phyloP scores from a whole-genome alignment of 2,329 filamentous ascomycete species.

The Byssochlamys sp. region DNA sequence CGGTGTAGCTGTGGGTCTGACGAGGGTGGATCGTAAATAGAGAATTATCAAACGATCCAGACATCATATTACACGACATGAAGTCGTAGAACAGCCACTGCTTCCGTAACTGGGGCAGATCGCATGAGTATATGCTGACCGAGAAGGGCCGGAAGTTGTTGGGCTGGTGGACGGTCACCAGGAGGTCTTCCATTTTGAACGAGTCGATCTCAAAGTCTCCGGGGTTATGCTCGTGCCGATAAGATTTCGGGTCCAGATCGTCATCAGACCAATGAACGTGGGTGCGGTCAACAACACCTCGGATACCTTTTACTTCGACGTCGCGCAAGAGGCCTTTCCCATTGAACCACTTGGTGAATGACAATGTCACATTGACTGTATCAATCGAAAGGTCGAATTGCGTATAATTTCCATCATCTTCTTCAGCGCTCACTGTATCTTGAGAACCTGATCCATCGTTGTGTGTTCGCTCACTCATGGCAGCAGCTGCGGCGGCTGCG shows the following conservation, averaged over 20 bases:
- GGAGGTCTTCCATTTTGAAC: conserved; percentile 88
- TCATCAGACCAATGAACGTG: conserved; percentile 63
- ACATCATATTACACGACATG: conserved; percentile 88
- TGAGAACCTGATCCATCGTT: conserved; percentile 33
- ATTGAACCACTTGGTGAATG: conserved; percentile 98
- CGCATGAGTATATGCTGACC: conserved; percentile 90
- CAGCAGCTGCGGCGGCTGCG: conserved; percentile 69
- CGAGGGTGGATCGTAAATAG: conserved; percentile 94
- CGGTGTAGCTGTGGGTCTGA: conserved; percentile 72
- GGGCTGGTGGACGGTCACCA: conserved; percentile 86
- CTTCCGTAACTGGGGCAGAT: conserved; percentile 82
- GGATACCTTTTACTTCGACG: conserved; percentile 86
- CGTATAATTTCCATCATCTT: conserved; percentile 91
- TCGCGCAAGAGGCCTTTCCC: conserved; percentile 84
- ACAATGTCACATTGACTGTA: conserved; percentile 89
- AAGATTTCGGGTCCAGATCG: conserved; percentile 70
- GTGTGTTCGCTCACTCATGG: conserved; percentile 36
- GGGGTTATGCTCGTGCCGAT: conserved; percentile 74
- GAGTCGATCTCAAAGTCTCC: conserved; percentile 96
- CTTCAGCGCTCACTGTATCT: conserved; percentile 31
- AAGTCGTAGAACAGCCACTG: conserved; percentile 99
- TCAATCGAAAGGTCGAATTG: conserved; percentile 94
- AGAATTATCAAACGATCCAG: conserved; percentile 87
- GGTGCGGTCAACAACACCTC: conserved; percentile 84
- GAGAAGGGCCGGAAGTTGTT: conserved; percentile 86